A percentile compares a stretch with the other conserved stretches of the same genome.
These are phyloP conservation scores for Rhizopogon vinicolor DNA, from an alignment of 768 basidiomycete genomes.

Conservation along the genomic window DNA sequence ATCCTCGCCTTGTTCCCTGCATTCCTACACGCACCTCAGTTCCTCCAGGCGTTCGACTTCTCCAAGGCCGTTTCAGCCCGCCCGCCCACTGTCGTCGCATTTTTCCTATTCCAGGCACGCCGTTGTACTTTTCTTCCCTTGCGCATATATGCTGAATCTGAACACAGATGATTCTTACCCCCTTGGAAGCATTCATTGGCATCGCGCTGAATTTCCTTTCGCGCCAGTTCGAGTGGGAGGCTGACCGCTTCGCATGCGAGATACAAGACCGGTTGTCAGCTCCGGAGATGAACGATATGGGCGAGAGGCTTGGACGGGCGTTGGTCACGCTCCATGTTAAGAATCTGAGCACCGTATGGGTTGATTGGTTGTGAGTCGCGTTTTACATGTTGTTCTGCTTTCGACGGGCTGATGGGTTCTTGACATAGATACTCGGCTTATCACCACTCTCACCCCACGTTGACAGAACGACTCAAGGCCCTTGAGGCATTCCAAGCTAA, in stretches of 20 bases:
- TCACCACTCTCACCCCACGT: constrained; percentile 93
- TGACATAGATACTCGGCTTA: constrained; percentile 82
- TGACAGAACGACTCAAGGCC: constrained; percentile 83
- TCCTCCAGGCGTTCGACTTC: constrained; percentile 82
- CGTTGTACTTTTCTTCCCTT: not conserved
- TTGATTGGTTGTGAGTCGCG: constrained; percentile 76
- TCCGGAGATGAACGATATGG: constrained; percentile 76
- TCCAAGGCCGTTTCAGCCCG: constrained; percentile 52
- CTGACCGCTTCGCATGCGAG: constrained; percentile 82
- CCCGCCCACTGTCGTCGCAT: constrained; percentile 81
- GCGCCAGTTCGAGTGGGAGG: constrained; percentile 88
- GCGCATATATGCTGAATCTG: not conserved
- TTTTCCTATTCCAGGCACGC: constrained; percentile 75
- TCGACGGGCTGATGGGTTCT: not conserved
- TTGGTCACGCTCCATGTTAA: constrained; percentile 85
- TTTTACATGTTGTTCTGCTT: not conserved
- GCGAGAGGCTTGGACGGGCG: constrained; percentile 76
- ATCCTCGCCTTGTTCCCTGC: constrained; percentile 88
- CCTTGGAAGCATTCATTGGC: constrained; percentile 68
- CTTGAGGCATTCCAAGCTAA: constrained; percentile 63
- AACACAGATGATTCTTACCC: constrained; percentile 72
- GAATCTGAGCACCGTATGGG: constrained; percentile 91
- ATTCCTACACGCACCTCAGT: constrained; percentile 75
- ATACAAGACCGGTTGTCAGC: constrained; percentile 43
- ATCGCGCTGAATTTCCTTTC: constrained; percentile 79